Evolutionary conservation across 805 yeast genomes (phyloP).

Genomic region (Ogataea methanolica): DNA sequence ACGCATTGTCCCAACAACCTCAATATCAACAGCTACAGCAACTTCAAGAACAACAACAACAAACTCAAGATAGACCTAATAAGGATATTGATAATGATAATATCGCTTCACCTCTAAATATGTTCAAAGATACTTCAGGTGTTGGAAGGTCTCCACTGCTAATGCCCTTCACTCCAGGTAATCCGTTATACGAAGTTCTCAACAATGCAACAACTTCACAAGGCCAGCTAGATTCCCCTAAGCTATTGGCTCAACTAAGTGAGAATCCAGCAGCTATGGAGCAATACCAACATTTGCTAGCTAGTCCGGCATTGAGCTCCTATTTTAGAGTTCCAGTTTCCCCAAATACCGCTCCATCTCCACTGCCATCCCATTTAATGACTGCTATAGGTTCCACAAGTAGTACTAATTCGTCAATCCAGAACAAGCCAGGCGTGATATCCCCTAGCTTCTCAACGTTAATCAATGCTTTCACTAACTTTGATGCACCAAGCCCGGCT

Average conservation of each 20-base stretch:
- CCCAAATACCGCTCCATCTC: slow-evolving; percentile 11
- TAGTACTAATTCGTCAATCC: background rate
- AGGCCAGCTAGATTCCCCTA: slow-evolving; percentile 24
- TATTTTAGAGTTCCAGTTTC: slow-evolving; percentile 8
- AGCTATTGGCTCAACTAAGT: slow-evolving; percentile 16
- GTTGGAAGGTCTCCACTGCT: slow-evolving; percentile 7
- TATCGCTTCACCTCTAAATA: slow-evolving; percentile 12
- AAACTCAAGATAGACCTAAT: background rate
- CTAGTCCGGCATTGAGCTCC: slow-evolving; percentile 14
- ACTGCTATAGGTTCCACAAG: background rate
- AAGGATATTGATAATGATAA: background rate
- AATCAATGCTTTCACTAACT: slow-evolving; percentile 25
- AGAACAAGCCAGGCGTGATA: slow-evolving; percentile 5
- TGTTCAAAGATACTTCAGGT: slow-evolving; percentile 11
- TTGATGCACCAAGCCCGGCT: slow-evolving; percentile 25
- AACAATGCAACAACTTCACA: slow-evolving; percentile 15
- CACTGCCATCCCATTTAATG: slow-evolving; percentile 2
- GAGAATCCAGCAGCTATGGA: slow-evolving; percentile 22
- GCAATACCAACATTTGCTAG: slow-evolving; percentile 15
- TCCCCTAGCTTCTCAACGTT: slow-evolving; percentile 26
- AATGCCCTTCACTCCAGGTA: slow-evolving; percentile 16
- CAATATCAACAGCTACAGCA: background rate
- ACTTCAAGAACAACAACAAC: background rate
- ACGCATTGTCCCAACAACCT: background rate
- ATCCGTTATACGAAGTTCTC: slow-evolving; percentile 19